Base-by-base conservation (phyloP, 306 rosid genomes). In the Cucurbita maxima region DNA sequence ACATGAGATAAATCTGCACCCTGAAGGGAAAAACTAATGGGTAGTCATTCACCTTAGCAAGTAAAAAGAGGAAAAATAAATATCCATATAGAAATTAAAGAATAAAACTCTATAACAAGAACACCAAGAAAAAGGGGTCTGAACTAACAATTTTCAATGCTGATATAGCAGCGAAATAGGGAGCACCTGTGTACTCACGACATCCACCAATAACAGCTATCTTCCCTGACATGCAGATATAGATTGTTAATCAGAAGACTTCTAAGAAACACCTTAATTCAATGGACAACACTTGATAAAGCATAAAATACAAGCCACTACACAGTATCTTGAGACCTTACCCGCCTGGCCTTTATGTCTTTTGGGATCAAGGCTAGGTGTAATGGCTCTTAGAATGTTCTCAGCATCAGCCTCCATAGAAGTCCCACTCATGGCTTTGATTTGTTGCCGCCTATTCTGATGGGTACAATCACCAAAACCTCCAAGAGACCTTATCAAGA, bases 121-220 rank as follows among this genome's bases (percentile, higher is more conserved):
- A 53, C 37, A 38, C 10, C 30, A 52, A 45, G 22, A 68, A 53
- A 53, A 44, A 34, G 62, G 54, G 25, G 66, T 72, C 22, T 44
- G 48, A 40, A 85, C 91, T 79, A 53, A 92, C 97, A 83, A 89
- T 89, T 83, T 86, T 89, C 58, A 86, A 83, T 71, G 98, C 97
- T 30, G 98, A 89, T 83, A 94, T 89, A 44, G 98, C 98, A 53
- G 98, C 89, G 78, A 90, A 94, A 74, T 90, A 94, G 53, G 98
- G 98, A 75, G 98, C 98, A 51, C 98, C 98, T 0, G 98, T 94
- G 78, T 94, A 94, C 78, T 94, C 98, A 61, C 98, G 98, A 79
- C 98, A 94, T 37, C 98, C 98, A 41, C 98, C 95, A 40, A 92
- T 85, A 55, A 92, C 90, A 81, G 97, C 97, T 81, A 89, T 82